phyloP scores from a whole-genome alignment of 768 basidiomycete species.

The Collybiopsis confluens region DNA sequence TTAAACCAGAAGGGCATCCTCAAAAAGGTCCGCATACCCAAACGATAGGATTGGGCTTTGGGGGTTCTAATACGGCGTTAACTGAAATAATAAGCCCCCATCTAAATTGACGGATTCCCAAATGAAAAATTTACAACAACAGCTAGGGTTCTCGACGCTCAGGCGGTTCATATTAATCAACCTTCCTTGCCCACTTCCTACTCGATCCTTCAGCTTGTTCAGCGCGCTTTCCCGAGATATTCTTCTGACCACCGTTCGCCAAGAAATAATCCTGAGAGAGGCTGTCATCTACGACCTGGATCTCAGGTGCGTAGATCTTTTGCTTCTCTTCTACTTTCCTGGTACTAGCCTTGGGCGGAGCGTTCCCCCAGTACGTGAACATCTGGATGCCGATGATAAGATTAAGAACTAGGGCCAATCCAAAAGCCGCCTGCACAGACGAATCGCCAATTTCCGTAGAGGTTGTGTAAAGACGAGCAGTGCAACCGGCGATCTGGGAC shows the following conservation, averaged over 20 bases:
- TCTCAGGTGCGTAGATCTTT: neutral
- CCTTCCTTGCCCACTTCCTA: conserved; percentile 4
- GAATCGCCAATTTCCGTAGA: conserved; percentile 82
- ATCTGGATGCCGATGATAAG: conserved; percentile 60
- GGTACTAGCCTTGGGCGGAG: neutral
- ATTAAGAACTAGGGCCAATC: conserved; percentile 59
- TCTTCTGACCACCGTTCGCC: neutral
- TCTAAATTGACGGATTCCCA: neutral
- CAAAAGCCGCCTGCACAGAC: conserved; percentile 74
- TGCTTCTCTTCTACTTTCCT: neutral
- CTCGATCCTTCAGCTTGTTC: conserved; percentile 3
- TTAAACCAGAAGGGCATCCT: no score
- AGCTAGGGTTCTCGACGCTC: neutral
- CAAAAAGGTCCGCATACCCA: no score
- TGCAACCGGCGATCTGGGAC: conserved; percentile 82
- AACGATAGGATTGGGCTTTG: no score
- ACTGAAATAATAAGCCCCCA: no score
- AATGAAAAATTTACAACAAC: neutral
- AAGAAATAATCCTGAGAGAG: conserved; percentile 4
- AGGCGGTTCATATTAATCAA: neutral
- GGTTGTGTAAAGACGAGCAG: conserved; percentile 92
- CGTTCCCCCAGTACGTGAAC: conserved; percentile 53
- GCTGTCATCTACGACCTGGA: neutral
- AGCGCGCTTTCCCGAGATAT: neutral
- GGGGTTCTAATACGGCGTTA: no score